A percentile compares a stretch with the other conserved stretches of the same genome.
phyloP scores from a whole-genome alignment of 768 basidiomycete species.

The Auriscalpium orientale region DNA sequence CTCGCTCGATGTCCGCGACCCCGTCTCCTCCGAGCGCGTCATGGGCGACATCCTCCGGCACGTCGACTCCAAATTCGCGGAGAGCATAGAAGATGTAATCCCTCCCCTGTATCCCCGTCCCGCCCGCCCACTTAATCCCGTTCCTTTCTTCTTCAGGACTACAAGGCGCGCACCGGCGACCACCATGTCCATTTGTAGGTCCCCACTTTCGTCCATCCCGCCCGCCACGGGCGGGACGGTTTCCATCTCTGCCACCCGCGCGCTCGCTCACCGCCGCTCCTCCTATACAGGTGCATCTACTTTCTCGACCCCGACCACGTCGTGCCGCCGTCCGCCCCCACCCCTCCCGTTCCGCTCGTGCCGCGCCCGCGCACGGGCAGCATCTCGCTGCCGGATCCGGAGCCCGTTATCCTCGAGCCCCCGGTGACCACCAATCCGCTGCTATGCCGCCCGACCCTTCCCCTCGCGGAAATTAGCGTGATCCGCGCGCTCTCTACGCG shows the following conservation, averaged over 20 bases:
- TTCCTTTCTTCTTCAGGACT: conserved; percentile 41
- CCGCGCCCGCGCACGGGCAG: conserved; percentile 63
- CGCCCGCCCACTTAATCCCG: conserved; percentile 17
- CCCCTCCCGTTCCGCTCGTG: conserved; percentile 59
- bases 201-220: conserved; percentile 3
- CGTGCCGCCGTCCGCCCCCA: conserved; percentile 60
- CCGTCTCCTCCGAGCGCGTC: conserved; percentile 52
- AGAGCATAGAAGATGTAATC: conserved; percentile 66
- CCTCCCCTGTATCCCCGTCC: conserved; percentile 29
- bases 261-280: conserved; percentile 10
- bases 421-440: conserved; percentile 68
- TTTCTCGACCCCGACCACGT: conserved; percentile 82
- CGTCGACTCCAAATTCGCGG: conserved; percentile 65
- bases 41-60: conserved; percentile 62
- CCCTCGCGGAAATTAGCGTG: conserved; percentile 61
- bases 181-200: conserved; percentile 77
- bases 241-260: neutral
- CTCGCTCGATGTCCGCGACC: conserved; percentile 67
- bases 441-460: conserved; percentile 60
- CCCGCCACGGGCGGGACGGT: neutral
- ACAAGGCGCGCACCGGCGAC: conserved; percentile 62
- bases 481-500: conserved; percentile 75
- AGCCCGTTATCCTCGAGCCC: conserved; percentile 75
- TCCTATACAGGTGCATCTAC: conserved; percentile 62
- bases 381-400: conserved; percentile 64